phyloP scores from a whole-genome alignment of 164 flowering plant genomes.

The Liquidambar formosana region DNA sequence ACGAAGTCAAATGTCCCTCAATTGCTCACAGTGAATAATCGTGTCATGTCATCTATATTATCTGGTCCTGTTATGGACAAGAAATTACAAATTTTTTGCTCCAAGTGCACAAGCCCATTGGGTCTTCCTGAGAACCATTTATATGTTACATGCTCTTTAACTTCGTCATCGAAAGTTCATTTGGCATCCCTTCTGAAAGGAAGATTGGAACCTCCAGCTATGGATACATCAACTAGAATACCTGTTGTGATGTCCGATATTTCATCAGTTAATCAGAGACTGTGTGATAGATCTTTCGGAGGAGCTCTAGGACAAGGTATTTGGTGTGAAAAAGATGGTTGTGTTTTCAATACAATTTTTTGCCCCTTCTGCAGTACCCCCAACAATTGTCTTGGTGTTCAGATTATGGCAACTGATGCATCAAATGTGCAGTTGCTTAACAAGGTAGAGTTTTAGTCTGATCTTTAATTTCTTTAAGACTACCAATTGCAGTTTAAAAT shows the following conservation, averaged over 20 bases:
- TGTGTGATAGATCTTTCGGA: constrained; percentile 30
- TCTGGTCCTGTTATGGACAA: constrained; percentile 33
- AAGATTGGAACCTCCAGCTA: constrained; percentile 14
- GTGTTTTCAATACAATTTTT: constrained; percentile 64
- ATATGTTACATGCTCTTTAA: constrained; percentile 47
- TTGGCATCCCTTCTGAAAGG: constrained; percentile 44
- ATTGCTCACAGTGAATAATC: constrained; percentile 4
- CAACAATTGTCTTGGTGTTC: constrained; percentile 62
- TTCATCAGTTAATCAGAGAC: constrained; percentile 48
- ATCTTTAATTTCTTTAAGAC: background rate
- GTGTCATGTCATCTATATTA: constrained; percentile 14
- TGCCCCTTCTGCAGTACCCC: constrained; percentile 72
- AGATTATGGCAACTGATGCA: constrained; percentile 73
- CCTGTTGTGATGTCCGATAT: constrained; percentile 54
- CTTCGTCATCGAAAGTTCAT: constrained; percentile 56
- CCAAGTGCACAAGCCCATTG: constrained; percentile 62
- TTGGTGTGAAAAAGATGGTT: constrained; percentile 92
- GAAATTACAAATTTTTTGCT: constrained; percentile 57
- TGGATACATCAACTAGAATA: constrained; percentile 22
- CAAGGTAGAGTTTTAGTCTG: constrained; percentile 47
- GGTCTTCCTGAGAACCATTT: constrained; percentile 64
- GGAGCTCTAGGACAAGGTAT: constrained; percentile 41
- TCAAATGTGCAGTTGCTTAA: constrained; percentile 55
- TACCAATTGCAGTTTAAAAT: background rate
- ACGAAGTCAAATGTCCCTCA: constrained; percentile 21